Evolutionary conservation across 2,329 filamentous ascomycete species (phyloP).

Genomic region (Cryphonectria nitschkei): DNA sequence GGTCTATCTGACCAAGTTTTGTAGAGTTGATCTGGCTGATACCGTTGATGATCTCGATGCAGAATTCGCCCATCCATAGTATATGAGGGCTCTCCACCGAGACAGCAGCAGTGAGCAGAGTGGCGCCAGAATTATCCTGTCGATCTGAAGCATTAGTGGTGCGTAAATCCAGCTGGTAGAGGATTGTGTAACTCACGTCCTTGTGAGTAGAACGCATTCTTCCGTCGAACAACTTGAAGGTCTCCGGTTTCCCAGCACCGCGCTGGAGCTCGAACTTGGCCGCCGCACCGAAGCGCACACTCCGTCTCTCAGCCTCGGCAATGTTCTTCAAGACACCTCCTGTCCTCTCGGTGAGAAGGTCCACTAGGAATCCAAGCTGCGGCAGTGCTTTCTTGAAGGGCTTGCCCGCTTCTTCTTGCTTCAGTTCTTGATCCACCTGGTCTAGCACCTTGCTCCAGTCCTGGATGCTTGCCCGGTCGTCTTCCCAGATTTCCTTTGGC

Average conservation of each 20-base stretch:
- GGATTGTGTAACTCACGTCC: constrained; percentile 38
- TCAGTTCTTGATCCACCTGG: constrained; percentile 53
- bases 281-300: constrained; percentile 67
- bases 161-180: not conserved
- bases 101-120: constrained; percentile 48
- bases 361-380: constrained; percentile 66
- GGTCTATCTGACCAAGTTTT: not conserved
- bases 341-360: constrained; percentile 61
- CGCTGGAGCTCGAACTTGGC: constrained; percentile 45
- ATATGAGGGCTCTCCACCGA: constrained; percentile 38
- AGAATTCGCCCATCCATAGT: constrained; percentile 53
- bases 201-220: constrained; percentile 51
- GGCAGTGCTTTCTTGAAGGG: constrained; percentile 56
- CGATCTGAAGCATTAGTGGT: not conserved
- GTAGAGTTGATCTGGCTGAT: constrained; percentile 53
- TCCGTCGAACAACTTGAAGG: constrained; percentile 48
- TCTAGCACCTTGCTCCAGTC: constrained; percentile 55
- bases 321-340: constrained; percentile 68
- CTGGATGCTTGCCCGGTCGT: constrained; percentile 20
- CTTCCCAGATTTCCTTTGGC: constrained; percentile 41
- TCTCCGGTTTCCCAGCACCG: not conserved
- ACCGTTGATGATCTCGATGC: constrained; percentile 58
- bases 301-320: constrained; percentile 69
- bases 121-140: constrained; percentile 33
- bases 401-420: constrained; percentile 50